Base-by-base conservation (phyloP, 768 basidiomycete species). In the Tylopilus sp. region DNA sequence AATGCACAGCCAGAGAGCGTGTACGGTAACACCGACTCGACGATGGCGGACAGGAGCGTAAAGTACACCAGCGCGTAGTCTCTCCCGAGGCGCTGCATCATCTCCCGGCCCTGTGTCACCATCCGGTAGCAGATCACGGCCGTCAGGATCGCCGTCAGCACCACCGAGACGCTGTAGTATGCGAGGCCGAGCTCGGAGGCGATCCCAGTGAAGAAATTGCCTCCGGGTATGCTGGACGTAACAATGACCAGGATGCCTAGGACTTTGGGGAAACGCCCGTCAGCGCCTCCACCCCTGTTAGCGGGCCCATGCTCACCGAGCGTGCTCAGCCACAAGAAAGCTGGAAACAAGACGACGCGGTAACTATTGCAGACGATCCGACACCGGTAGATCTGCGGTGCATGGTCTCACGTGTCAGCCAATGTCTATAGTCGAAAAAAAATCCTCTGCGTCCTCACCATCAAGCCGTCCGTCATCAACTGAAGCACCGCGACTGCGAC, bases 341-440 rank as follows among this genome's bases (percentile, higher is more conserved):
- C 47, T 2, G 68, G 66, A 6, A 61, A n/a, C 1, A 63, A 0
- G 17, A 65, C 33, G 1, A 63, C 44, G 21, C 52, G 48, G 40
- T 46, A 39, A 43, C 45, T 55, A 22, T 48, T 22, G 63, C 70
- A 75, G 17, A 76, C 56, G 25, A 70, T 57, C 31, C 53, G 70
- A 51, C 69, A 72, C n/a, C 73, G 71, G 48, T 72, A 67, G 28
- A 76, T 62, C 75, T 76, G 40, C 22, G 12, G 33, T 11, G 26
- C n/a, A n/a, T n/a, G n/a, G n/a, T n/a, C n/a, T n/a, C n/a, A n/a
- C 17, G 43, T 22, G 15, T 62, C 28, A 59, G 53, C 33, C n/a
- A 40, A n/a, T n/a, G n/a, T n/a, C n/a, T n/a, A n/a, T n/a, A n/a
- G n/a, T n/a, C 0, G 3, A 33, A 22, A 28, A 23, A 6, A 4